These are phyloP conservation scores for Trichophyton equinum DNA, from an alignment of 2,329 filamentous ascomycete genomes.

Conservation along the genomic window DNA sequence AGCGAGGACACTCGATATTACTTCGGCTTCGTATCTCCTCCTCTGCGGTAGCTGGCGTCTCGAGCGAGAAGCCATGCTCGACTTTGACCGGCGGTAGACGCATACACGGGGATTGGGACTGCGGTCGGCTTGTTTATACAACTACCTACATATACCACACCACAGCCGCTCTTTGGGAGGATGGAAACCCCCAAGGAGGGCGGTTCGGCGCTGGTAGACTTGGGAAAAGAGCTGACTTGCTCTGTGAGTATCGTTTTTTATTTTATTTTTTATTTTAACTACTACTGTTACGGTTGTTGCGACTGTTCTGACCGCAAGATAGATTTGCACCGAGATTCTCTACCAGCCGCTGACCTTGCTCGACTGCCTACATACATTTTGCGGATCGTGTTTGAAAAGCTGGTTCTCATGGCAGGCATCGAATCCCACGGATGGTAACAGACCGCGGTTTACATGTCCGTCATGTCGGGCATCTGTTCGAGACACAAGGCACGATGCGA, in stretches of 20 bases:
- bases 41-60: not conserved
- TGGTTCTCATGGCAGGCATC: constrained; percentile 79
- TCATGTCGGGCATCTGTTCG: constrained; percentile 79
- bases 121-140: not conserved
- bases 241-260: constrained; percentile 50
- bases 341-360: constrained; percentile 84
- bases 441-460: constrained; percentile 68
- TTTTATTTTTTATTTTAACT: not conserved
- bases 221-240: constrained; percentile 90
- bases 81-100: not conserved
- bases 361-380: constrained; percentile 92
- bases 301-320: not conserved
- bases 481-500: constrained; percentile 80
- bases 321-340: constrained; percentile 95
- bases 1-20: not conserved
- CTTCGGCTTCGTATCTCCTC: not conserved
- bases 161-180: not conserved
- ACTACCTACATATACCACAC: not conserved
- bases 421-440: constrained; percentile 35
- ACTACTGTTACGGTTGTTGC: not conserved
- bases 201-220: constrained; percentile 41
- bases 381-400: constrained; percentile 85
- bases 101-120: not conserved
- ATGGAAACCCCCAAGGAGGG: not conserved
- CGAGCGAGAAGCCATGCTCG: not conserved